Base-by-base conservation (phyloP, 352 stramenopile species). In the Pythium periplocum region DNA sequence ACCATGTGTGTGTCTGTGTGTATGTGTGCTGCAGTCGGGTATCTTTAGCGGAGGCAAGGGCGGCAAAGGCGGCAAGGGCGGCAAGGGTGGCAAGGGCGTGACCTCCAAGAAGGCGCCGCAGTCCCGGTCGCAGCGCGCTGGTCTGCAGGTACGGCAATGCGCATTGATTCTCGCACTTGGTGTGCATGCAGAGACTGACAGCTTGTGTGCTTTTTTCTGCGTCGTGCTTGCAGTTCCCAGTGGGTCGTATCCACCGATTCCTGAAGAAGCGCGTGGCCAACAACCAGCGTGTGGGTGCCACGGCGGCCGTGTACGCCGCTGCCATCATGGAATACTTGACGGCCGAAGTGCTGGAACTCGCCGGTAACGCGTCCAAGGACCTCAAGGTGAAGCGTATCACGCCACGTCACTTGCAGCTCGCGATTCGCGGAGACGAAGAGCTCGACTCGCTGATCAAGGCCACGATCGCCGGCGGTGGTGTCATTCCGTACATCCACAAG, bases 401-500 rank as follows among this genome's bases (percentile, higher is more conserved):
- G 53, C 98, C 98, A 46, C 86, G 98, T 52, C 97, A 99, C 75
- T 82, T 99, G 62, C 97, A 99, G 73, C 89, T 99, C 12, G 97
- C 97, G 55, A 99, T 99, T 78, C 93, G 97, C 69, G 97, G 97
- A 90, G 97, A 99, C 64, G 97, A 99, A 79, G 97, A 99, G 78
- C 86, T 99, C 44, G 97, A 99, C 57, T 71, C 68, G 57, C 72
- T 99, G 49, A 99, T 99, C 76, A 99, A 99, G 85, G 98, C 97
- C 35, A 99, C 98, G 48, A 99, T 99, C 80, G 97, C 98, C 26
- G 97, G 97, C 61, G 98, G 98, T 65, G 98, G 98, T 88, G 98
- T 99, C 53, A 99, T 99, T 66, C 98, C 98, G 36, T 93, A 99
- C 81, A 99, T 99, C 72, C 98, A 99, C 93, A 99, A 99, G 82